phyloP scores from a whole-genome alignment of 495 filamentous ascomycete genomes.

The Aspergillus leporis region DNA sequence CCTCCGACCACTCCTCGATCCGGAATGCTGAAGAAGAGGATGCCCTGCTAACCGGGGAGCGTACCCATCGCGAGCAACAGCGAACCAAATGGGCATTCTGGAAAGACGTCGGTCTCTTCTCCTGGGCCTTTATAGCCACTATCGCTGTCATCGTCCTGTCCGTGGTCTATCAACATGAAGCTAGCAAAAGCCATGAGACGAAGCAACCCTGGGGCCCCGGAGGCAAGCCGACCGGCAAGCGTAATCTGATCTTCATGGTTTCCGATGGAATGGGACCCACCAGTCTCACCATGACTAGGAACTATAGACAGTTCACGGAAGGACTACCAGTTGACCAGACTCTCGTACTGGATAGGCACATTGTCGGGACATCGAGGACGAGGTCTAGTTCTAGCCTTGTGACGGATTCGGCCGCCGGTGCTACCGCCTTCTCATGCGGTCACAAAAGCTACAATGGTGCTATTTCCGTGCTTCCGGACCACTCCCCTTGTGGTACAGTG shows the following conservation, averaged over 20 bases:
- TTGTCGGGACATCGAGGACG: slow-evolving; percentile 87
- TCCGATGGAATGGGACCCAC: slow-evolving; percentile 98
- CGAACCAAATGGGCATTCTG: slow-evolving; percentile 54
- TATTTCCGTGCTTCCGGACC: slow-evolving; percentile 84
- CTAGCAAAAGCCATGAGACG: slow-evolving; percentile 31
- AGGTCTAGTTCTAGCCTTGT: slow-evolving; percentile 78
- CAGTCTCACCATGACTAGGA: slow-evolving; percentile 79
- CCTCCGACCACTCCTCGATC: slow-evolving; percentile 47
- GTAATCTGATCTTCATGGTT: slow-evolving; percentile 97
- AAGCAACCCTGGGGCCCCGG: slow-evolving; percentile 38
- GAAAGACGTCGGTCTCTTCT: slow-evolving; percentile 72
- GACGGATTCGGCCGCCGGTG: slow-evolving; percentile 93
- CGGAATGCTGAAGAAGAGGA: slow-evolving; percentile 61
- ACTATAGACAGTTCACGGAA: slow-evolving; percentile 71
- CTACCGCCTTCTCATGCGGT: slow-evolving; percentile 92
- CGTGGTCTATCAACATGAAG: slow-evolving; percentile 69
- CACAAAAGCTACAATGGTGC: slow-evolving; percentile 94
- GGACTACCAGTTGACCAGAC: slow-evolving; percentile 68
- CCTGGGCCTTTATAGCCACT: slow-evolving; percentile 89
- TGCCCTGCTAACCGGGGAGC: slow-evolving; percentile 62
- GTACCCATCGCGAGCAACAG: slow-evolving; percentile 32
- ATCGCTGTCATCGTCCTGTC: slow-evolving; percentile 72
- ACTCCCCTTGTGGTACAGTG: slow-evolving; percentile 86
- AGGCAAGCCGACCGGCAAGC: slow-evolving; percentile 67
- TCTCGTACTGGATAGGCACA: slow-evolving; percentile 77